Evolutionary conservation across 768 basidiomycete genomes (phyloP), one percentile per base, ranked within the genome.

Genomic region (Russula sp.): DNA sequence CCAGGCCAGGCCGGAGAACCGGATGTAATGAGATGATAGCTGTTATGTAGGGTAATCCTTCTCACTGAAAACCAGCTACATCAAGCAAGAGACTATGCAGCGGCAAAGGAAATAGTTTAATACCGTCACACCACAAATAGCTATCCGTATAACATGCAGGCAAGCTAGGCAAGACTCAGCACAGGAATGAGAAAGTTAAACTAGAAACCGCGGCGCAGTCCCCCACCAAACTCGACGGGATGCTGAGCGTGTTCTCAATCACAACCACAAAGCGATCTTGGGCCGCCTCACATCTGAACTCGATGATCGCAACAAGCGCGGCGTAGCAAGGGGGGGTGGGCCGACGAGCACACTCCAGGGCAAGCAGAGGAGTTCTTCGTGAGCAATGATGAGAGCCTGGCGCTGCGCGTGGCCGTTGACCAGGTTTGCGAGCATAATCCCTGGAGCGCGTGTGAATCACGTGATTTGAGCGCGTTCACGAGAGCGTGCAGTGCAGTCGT

Each of bases 381-480:
- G 77, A 0, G 74, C 67, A n/a, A 85, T 73, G 38, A 91, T 80
- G 25, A 75, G 71, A 42, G 75, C 74, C 59, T 85, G 85, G 48
- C 81, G 77, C 16, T 73, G 70, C 0, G 77, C 70, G 2, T 75
- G 70, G 42, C 84, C 84, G 69, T 90, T 89, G 39, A 83, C 78
- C 14, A 92, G 75, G 70, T 90, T 90, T 0, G 85, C 85, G 0
- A 90, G 78, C 2, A 83, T 73, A 67, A 76, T 82, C 0, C 84
- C 79, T 83, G 83, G 3, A 78, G 75, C 4, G 81, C 74, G 0
- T 81, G 79, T 39, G 85, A 79, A 54, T 79, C 78, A 0, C 76
- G 69, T 0, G 80, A 81, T 20, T 76, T 77, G 55, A 90, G 72
- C 3, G 81, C 81, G 0, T 68, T 57, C 0, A 78, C 76, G 11